Evolutionary conservation across 805 yeast species (phyloP), one percentile per base, ranked within the genome.

Genomic region (Danielia oregonensis): DNA sequence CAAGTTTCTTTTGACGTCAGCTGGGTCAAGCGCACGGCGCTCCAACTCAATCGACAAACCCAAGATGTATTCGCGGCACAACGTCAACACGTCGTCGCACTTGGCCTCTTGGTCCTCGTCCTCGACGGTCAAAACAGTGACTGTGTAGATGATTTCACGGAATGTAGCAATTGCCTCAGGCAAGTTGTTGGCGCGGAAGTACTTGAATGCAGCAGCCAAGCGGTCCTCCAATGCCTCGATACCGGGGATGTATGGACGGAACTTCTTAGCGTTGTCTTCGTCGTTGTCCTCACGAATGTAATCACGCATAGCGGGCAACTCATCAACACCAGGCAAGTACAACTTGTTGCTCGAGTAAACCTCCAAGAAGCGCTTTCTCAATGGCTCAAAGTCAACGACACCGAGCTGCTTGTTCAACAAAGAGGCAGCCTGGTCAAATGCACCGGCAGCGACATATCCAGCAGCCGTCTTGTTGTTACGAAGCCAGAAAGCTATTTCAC

Each of bases 401-500:
- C 97, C 98, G 29, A 82, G 70, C 62, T 94, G 98, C 53, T 91
- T 83, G 67, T 82, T 79, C 51, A 93, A 74, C 55, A 94, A 76
- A 52, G 88, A 94, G 25, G 96, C 93, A 24, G 97, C 99, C 35
- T 91, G 84, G 47, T 88, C 97, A 57, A 91, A 91, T 4, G 94
- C 85, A 50, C 99, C 99, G 2, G 96, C 88, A 2, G 98, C 97
- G 52, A 83, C 88, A 50, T 87, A 86, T 17, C 86, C 87, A 19
- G 96, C 97, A 4, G 97, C 87, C 36, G 89, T 75, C 43, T 82
- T 84, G 12, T 96, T 85, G 61, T 84, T 86, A 46, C 91, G 82
- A 19, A 86, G 74, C 98, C 99, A 94, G 39, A 62, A 61, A 4
- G 81, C 80, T 21, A 79, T 62, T 56, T 89, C 96, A 17, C 75